A percentile compares a stretch with the other conserved stretches of the same genome.
Evolutionary conservation across 2,329 filamentous ascomycete genomes (phyloP).

Genomic region (Botrytis paeoniae): DNA sequence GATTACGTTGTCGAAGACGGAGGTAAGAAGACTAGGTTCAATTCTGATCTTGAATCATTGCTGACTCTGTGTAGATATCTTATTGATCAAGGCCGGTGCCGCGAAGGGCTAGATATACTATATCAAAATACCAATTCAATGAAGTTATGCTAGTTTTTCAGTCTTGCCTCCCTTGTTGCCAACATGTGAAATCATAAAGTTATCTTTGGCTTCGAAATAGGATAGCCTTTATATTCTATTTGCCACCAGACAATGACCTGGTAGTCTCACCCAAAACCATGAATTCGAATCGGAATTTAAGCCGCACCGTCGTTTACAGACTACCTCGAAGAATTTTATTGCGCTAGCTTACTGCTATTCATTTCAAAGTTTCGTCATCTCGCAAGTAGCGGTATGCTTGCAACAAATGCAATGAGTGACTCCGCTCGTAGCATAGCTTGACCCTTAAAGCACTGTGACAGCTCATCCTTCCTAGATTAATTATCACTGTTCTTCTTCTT

Average conservation of each 20-base stretch:
- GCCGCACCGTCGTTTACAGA: background rate
- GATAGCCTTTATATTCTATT: background rate
- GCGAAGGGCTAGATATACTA: conserved; percentile 34
- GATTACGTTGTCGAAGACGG: conserved; percentile 89
- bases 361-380: background rate
- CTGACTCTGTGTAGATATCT: conserved; percentile 25
- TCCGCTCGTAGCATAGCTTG: background rate
- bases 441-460: background rate
- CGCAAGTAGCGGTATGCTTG: background rate
- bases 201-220: background rate
- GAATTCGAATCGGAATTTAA: too few species aligned
- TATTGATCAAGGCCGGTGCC: conserved; percentile 37
- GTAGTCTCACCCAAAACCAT: background rate
- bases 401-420: background rate
- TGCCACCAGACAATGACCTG: background rate
- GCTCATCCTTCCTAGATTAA: background rate
- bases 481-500: background rate
- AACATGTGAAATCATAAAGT: background rate
- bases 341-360: background rate
- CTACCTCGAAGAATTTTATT: background rate
- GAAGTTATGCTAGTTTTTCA: background rate
- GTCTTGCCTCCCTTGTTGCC: background rate
- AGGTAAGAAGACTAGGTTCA: conserved; percentile 44
- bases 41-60: background rate
- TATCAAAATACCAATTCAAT: conserved; percentile 19